phyloP scores from a whole-genome alignment of 2,329 filamentous ascomycete genomes.

The Penicillium sp. region DNA sequence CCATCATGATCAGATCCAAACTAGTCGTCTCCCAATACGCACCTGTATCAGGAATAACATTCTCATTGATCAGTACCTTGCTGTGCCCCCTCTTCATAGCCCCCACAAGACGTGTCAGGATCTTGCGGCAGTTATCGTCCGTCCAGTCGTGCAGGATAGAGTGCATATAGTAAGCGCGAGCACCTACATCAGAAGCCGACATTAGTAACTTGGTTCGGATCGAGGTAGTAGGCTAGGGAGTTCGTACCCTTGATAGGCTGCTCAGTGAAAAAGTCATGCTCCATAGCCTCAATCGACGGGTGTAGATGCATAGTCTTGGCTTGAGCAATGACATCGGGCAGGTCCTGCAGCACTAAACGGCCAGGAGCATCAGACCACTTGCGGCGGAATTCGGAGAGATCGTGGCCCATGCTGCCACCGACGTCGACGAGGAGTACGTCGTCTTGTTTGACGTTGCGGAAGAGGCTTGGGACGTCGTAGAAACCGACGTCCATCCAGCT shows the following conservation, averaged over 20 bases:
- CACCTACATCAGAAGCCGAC: slow-evolving; percentile 19
- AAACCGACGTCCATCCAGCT: slow-evolving; percentile 35
- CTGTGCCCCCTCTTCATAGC: slow-evolving; percentile 41
- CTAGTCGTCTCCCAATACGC: slow-evolving; percentile 33
- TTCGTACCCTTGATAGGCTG: slow-evolving; percentile 45
- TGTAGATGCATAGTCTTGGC: slow-evolving; percentile 15
- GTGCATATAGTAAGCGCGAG: slow-evolving; percentile 36
- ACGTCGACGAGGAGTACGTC: slow-evolving; percentile 43
- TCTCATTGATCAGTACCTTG: slow-evolving; percentile 47
- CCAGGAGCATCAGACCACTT: slow-evolving; percentile 42
- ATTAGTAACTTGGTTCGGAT: neutral
- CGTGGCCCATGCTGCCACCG: slow-evolving; percentile 44
- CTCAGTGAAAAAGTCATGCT: slow-evolving; percentile 47
- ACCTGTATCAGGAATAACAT: slow-evolving; percentile 39
- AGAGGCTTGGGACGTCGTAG: slow-evolving; percentile 25
- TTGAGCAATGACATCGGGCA: slow-evolving; percentile 38
- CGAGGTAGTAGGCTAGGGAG: neutral
- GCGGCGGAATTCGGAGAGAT: slow-evolving; percentile 37
- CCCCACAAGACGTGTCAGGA: slow-evolving; percentile 23
- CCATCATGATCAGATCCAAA: slow-evolving; percentile 46
- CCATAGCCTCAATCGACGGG: slow-evolving; percentile 32
- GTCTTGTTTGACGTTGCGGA: slow-evolving; percentile 6
- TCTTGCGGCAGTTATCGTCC: slow-evolving; percentile 27
- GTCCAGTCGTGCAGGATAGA: slow-evolving; percentile 35
- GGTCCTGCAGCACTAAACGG: slow-evolving; percentile 50